A percentile compares a stretch with the other conserved stretches of the same genome.
Evolutionary conservation across 2,329 filamentous ascomycete genomes (phyloP).

Genomic region (Trichoderma arundinaceum): DNA sequence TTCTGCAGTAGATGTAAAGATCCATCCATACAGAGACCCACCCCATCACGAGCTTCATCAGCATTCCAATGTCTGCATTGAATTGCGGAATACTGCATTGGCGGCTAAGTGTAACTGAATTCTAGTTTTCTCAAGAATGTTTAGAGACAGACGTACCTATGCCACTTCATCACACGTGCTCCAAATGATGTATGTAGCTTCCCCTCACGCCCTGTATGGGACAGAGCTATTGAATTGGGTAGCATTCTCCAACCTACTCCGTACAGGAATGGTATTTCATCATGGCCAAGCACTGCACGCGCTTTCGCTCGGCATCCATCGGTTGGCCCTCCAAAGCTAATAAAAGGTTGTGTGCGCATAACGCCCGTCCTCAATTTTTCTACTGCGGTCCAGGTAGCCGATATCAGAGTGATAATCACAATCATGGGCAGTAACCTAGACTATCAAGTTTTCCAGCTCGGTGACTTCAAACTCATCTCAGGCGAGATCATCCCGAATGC

Average conservation of each 20-base stretch:
- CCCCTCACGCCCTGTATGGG: conserved; percentile 8
- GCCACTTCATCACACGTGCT: not conserved
- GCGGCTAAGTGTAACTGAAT: not conserved
- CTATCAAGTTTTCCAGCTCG: conserved; percentile 55
- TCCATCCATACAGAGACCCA: not conserved
- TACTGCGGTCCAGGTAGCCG: not conserved
- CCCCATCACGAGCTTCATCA: not conserved
- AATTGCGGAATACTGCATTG: not conserved
- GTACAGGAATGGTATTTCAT: not conserved
- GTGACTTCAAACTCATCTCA: conserved; percentile 70
- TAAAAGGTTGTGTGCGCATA: not conserved
- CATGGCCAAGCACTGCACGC: not conserved
- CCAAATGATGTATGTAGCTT: conserved; percentile 3
- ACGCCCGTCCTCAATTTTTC: not conserved
- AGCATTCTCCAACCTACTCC: not conserved
- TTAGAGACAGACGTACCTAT: not conserved
- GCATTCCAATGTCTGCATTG: not conserved
- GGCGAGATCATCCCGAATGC: conserved; percentile 67
- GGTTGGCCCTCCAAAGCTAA: not conserved
- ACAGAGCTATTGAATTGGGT: not conserved
- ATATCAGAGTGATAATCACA: not conserved
- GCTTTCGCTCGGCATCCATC: conserved; percentile 7
- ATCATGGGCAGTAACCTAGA: conserved; percentile 23
- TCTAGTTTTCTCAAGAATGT: not conserved
- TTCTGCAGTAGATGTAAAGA: no score